Evolutionary conservation across 2,329 filamentous ascomycete genomes (phyloP).

Genomic region (Byssoonygena ceratinophila): DNA sequence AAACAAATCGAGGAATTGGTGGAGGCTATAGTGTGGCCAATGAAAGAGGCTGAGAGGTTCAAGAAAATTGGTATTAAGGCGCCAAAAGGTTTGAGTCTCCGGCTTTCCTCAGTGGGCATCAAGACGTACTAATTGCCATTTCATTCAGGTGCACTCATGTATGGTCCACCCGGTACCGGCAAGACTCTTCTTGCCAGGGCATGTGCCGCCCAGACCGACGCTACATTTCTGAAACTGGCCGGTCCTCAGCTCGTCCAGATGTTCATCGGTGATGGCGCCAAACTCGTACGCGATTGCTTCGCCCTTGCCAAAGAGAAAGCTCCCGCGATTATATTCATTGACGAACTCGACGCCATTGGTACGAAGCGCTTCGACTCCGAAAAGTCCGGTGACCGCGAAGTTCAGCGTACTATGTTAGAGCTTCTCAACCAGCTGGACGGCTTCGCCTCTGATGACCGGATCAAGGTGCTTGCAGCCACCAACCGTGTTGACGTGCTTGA

Average conservation of each 20-base stretch:
- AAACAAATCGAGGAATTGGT: constrained; percentile 99
- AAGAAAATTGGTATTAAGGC: constrained; percentile 99
- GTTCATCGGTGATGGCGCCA: constrained; percentile 98
- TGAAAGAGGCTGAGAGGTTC: constrained; percentile 98
- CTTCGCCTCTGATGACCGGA: constrained; percentile 90
- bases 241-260: constrained; percentile 97
- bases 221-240: constrained; percentile 95
- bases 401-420: constrained; percentile 97
- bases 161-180: constrained; percentile 52
- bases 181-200: constrained; percentile 66
- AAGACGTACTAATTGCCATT: constrained; percentile 7
- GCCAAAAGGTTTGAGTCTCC: constrained; percentile 65
- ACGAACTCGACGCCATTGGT: constrained; percentile 95
- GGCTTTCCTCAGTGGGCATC: constrained; percentile 6
- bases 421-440: constrained; percentile 96
- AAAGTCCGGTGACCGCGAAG: constrained; percentile 94
- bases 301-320: constrained; percentile 97
- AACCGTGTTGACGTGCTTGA: constrained; percentile 92
- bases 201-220: constrained; percentile 94
- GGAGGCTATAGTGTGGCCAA: constrained; percentile 97
- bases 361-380: constrained; percentile 98
- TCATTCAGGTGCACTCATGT: constrained; percentile 80
- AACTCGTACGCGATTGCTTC: constrained; percentile 94
- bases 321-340: constrained; percentile 98
- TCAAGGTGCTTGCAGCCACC: constrained; percentile 90